These are phyloP conservation scores for Quercus tomentella DNA, from an alignment of 331 rosid genomes.

Conservation along the genomic window DNA sequence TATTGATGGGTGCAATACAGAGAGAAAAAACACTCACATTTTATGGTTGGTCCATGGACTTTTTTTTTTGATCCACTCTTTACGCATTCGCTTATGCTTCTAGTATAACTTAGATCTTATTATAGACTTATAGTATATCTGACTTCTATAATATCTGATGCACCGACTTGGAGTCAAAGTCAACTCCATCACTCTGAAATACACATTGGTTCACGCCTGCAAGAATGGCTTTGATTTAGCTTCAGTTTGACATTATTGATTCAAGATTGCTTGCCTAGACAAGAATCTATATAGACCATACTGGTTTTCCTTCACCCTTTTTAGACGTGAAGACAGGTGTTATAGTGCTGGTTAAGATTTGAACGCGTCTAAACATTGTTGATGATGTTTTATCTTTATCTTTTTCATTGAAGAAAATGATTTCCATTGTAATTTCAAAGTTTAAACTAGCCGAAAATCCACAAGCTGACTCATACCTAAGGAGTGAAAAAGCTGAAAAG, in stretches of 20 bases:
- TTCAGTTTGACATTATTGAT: neutral
- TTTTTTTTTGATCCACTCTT: neutral
- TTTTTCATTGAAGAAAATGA: neutral
- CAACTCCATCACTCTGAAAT: neutral
- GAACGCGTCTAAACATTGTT: neutral
- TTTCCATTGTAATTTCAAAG: neutral
- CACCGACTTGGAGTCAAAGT: neutral
- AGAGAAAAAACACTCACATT: neutral
- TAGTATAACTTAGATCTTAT: neutral
- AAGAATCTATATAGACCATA: neutral
- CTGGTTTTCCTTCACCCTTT: neutral
- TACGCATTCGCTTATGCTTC: constrained; percentile 4
- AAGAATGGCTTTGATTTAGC: neutral
- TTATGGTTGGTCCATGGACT: neutral
- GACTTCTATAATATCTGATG: neutral
- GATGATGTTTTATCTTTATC: neutral
- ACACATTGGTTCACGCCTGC: neutral
- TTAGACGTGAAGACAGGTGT: neutral
- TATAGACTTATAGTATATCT: neutral
- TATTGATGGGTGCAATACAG: neutral
- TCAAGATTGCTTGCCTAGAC: neutral
- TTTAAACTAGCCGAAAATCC: neutral
- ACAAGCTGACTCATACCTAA: neutral
- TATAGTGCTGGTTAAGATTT: neutral
- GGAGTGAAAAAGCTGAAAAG: neutral